Percentiles rank a stretch among this genome's conserved stretches.
These are phyloP conservation scores for Coniochaeta sp. DNA, from an alignment of 2,329 filamentous ascomycete genomes.

Conservation along the genomic window DNA sequence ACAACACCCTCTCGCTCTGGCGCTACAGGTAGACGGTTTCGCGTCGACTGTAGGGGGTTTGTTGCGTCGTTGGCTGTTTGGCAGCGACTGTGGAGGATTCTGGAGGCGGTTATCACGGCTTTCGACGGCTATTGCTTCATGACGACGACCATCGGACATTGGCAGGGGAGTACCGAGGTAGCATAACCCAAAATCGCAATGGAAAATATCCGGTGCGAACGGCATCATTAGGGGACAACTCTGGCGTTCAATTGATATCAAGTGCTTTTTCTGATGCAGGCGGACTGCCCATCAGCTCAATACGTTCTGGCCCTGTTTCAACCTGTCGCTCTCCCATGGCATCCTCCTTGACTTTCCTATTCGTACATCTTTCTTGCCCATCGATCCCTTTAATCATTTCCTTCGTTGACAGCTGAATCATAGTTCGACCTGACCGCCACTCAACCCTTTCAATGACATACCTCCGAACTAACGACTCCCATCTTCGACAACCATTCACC, in stretches of 20 bases:
- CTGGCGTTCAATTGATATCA: conserved; percentile 4
- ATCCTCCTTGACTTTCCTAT: too few relatives aligned
- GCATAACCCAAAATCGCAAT: conserved; percentile 3
- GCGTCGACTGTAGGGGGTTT: conserved; percentile 2
- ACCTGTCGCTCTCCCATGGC: too few relatives aligned
- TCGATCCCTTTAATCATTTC: background rate
- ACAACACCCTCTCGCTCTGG: conserved; percentile 99
- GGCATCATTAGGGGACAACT: conserved; percentile 3
- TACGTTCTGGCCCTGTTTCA: too few relatives aligned
- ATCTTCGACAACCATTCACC: too few relatives aligned
- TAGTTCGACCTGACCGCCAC: too few relatives aligned
- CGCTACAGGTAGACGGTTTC: conserved; percentile 71
- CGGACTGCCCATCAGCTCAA: background rate
- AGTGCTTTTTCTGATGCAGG: background rate
- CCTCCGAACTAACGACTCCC: too few relatives aligned
- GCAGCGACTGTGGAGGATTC: background rate
- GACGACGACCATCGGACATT: background rate
- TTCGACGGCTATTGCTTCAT: background rate
- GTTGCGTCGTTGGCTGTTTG: conserved; percentile 1
- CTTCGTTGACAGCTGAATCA: background rate
- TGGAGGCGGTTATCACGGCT: background rate
- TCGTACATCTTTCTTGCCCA: background rate
- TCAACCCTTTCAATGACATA: too few relatives aligned
- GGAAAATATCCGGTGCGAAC: conserved; percentile 4
- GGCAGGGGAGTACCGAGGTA: conserved; percentile 4